A percentile compares a stretch with the other conserved stretches of the same genome.
Evolutionary conservation across 225 moss, liverwort and hornwort species (phyloP).

Genomic region (Climacium dendroides): DNA sequence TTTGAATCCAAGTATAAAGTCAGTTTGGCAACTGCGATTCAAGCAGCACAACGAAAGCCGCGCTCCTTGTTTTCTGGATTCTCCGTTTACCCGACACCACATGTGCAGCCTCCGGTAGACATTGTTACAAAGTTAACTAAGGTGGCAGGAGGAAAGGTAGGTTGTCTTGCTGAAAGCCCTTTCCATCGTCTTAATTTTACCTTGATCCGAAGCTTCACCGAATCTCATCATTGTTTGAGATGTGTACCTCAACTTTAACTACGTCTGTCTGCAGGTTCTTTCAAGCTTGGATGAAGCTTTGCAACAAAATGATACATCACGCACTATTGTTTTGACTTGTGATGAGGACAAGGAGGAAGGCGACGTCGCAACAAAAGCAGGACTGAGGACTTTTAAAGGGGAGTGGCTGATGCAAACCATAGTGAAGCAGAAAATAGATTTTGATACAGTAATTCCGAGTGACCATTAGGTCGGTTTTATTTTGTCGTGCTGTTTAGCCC

Average conservation of each 20-base stretch:
- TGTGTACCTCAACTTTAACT: not conserved
- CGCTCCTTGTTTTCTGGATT: slow-evolving; percentile 48
- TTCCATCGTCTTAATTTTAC: not conserved
- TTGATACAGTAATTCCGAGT: not conserved
- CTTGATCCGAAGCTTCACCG: not conserved
- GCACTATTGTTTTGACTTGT: slow-evolving; percentile 31
- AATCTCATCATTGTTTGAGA: not conserved
- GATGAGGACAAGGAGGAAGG: slow-evolving; percentile 55
- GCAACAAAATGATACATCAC: slow-evolving; percentile 22
- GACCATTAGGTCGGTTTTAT: not conserved
- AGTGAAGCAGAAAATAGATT: slow-evolving; percentile 60
- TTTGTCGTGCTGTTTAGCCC: not conserved
- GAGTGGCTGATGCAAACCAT: slow-evolving; percentile 82
- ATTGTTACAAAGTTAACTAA: slow-evolving; percentile 45
- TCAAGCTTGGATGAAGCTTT: slow-evolving; percentile 40
- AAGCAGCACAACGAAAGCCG: slow-evolving; percentile 36
- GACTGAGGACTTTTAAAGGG: slow-evolving; percentile 37
- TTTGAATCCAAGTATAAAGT: slow-evolving; percentile 67
- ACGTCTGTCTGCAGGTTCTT: slow-evolving; percentile 31
- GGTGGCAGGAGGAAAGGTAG: slow-evolving; percentile 74
- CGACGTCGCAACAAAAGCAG: slow-evolving; percentile 32
- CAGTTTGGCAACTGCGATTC: slow-evolving; percentile 35
- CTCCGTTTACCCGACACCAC: slow-evolving; percentile 43
- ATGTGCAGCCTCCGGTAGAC: slow-evolving; percentile 44
- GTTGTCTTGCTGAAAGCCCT: not conserved